Evolutionary conservation across 352 stramenopile genomes (phyloP), one percentile per base, ranked within the genome.

Genomic region (Phytophthora tentaculata): DNA sequence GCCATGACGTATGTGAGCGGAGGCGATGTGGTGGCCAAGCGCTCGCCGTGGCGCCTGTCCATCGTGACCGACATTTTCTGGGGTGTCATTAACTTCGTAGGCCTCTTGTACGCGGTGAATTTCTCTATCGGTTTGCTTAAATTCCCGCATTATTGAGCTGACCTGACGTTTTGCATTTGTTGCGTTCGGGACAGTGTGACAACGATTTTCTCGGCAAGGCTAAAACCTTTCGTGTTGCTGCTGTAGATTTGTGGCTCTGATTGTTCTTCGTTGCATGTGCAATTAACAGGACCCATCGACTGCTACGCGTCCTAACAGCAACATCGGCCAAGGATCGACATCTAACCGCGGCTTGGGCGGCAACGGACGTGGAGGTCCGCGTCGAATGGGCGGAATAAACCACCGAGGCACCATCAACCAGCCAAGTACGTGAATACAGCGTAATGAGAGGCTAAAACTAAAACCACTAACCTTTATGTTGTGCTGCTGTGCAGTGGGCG

Each of bases 11-110:
- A 91, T 67, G 68, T 93, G 17, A 79, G 63, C 22, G 79, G 71
- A 28, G 86, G 86, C 32, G 74, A 86, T 19, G 78, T 94, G 50
- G 79, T 94, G 63, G 73, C 67, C 54, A 89, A 88, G 77, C 86
- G 86, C 67, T 85, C 83, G 51, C 66, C 61, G 6, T 90, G 84
- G 82, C 80, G 86, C 26, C 45, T 92, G 39, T 90, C 83, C 17
- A 87, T 92, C 69, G 63, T 94, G 50, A 76, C 77, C 8, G 86
- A 94, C 72, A 60, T 74, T 17, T 84, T 94, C 61, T 94, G 86
- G 86, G 79, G 82, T 26, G 69, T 86, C 47, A 56, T 92, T 29
- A 88, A 90, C 82, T 86, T 94, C 45, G 65, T 94, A 1, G 83
- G 85, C 26, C 76, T 94, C 56, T 92, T 94, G 86, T 94, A 79